Evolutionary conservation across 1,284 basidiomycete species (phyloP), one percentile per base, ranked within the genome.

Genomic region (Trichosporon ovoides): DNA sequence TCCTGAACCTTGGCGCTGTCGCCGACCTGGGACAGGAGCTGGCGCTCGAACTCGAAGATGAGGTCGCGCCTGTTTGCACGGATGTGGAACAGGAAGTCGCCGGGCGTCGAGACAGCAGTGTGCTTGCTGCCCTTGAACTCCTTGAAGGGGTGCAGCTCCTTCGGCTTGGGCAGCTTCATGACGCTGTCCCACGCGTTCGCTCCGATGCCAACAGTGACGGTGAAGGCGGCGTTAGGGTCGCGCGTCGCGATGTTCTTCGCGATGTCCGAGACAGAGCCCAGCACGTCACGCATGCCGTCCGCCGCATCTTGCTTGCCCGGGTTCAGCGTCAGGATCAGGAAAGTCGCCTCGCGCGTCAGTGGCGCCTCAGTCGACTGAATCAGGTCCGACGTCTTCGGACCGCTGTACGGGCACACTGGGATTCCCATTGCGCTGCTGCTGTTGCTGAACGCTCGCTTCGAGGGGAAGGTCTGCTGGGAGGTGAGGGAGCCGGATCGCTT

Each of bases 311-410:
- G 24, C 7, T 19, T 20, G 18, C 53, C 22, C 18, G 37, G 18
- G 4, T 66, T 55, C 55, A 72, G 62, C 3, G 66, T 66, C 2
- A 68, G 63, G 50, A 69, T 65, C 46, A 72, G 51, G 36, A 63
- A 63, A 9, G 58, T 63, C 9, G 62, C 59, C 3, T 38, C 52
- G 10, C n/a, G n/a, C 7, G 57, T 61, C n/a, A 61, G 51, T 7
- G 57, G 53, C 35, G 50, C 56, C 9, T 19, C 49, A 56, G 61
- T 52, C 10, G 55, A 55, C n/a, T 61, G 63, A 1, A 57, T 16
- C 43, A 48, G 43, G 24, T 48, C 46, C 2, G 52, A 18, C n/a
- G 16, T 36, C 28, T 48, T 48, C 24, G 43, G 43, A 16, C 43
- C 43, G n/a, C 16, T 28, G 43, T 48, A 48, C 7, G 43, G 43